These are phyloP conservation scores for Xylaria hypoxylon DNA, from an alignment of 2,329 filamentous ascomycete species.

Conservation along the genomic window DNA sequence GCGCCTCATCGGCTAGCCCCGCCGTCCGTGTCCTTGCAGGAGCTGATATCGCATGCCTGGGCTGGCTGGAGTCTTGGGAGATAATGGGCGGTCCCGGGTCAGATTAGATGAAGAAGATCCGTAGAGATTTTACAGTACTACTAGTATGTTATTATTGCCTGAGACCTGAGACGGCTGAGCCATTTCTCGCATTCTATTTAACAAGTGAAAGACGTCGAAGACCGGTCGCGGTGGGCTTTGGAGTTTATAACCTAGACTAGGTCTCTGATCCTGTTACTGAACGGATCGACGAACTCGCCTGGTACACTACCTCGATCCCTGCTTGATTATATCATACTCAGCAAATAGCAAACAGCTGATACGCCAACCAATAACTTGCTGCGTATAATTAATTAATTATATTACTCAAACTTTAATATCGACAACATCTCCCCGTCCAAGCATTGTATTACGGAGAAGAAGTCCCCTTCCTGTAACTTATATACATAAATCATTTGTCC, in stretches of 20 bases:
- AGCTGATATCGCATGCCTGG: constrained; percentile 19
- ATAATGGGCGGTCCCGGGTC: constrained; percentile 14
- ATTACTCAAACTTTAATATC: constrained; percentile 11
- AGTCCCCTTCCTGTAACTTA: too few relatives aligned
- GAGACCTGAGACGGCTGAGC: constrained; percentile 2
- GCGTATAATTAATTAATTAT: too few relatives aligned
- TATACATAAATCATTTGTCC: not conserved
- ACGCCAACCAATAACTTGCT: too few relatives aligned
- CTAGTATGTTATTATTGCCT: not conserved
- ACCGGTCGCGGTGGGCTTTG: too few relatives aligned
- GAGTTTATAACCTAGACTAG: too few relatives aligned
- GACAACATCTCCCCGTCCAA: too few relatives aligned
- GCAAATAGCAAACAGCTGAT: not conserved
- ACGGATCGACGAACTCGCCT: not conserved
- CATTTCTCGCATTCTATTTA: not conserved
- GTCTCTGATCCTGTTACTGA: too few relatives aligned
- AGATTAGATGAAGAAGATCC: constrained; percentile 10
- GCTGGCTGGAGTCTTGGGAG: constrained; percentile 10
- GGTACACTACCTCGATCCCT: constrained; percentile 2
- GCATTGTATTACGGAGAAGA: too few relatives aligned
- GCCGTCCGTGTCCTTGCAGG: constrained; percentile 24
- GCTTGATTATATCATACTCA: constrained; percentile 20
- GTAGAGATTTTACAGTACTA: constrained; percentile 7
- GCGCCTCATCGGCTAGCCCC: constrained; percentile 34
- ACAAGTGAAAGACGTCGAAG: too few relatives aligned